Percentiles rank a stretch among this genome's conserved stretches.
Conservation (phyloP, 306 rosid species). For the Phaseolus lunatus region DNA sequence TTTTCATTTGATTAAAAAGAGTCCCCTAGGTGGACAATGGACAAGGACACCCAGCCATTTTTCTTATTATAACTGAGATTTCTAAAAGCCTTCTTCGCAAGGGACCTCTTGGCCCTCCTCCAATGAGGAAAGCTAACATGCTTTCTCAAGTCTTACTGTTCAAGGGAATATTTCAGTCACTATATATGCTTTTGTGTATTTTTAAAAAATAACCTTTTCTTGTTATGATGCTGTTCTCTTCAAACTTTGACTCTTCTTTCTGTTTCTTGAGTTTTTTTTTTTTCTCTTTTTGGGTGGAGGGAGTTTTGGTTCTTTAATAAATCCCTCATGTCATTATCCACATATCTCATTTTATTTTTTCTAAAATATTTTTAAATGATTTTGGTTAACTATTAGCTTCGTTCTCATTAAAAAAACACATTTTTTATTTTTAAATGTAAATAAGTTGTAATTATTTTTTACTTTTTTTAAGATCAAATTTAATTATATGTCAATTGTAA, state of each 20-base stretch:
- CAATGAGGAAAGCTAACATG: constrained; percentile 57
- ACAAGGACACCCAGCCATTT: constrained; percentile 54
- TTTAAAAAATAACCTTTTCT: background rate
- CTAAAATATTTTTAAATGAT: background rate
- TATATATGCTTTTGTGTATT: background rate
- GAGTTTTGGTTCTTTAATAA: background rate
- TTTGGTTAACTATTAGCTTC: no score
- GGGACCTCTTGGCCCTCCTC: constrained; percentile 64
- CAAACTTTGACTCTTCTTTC: constrained; percentile 5
- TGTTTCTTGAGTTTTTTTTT: background rate
- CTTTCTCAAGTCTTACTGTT: constrained; percentile 49
- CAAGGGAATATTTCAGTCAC: constrained; percentile 50
- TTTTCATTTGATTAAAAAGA: constrained; percentile 50
- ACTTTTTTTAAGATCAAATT: no score
- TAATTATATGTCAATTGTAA: no score
- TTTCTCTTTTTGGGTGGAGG: constrained; percentile 3
- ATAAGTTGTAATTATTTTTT: no score
- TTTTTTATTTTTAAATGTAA: no score
- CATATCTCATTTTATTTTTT: background rate
- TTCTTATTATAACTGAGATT: constrained; percentile 58
- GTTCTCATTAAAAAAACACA: no score
- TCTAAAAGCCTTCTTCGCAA: constrained; percentile 39
- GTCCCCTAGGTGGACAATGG: constrained; percentile 44
- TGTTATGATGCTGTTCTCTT: constrained; percentile 26
- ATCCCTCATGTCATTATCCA: background rate